Base-by-base conservation (phyloP, 352 stramenopile species). In the Globisporangium irregulare region DNA sequence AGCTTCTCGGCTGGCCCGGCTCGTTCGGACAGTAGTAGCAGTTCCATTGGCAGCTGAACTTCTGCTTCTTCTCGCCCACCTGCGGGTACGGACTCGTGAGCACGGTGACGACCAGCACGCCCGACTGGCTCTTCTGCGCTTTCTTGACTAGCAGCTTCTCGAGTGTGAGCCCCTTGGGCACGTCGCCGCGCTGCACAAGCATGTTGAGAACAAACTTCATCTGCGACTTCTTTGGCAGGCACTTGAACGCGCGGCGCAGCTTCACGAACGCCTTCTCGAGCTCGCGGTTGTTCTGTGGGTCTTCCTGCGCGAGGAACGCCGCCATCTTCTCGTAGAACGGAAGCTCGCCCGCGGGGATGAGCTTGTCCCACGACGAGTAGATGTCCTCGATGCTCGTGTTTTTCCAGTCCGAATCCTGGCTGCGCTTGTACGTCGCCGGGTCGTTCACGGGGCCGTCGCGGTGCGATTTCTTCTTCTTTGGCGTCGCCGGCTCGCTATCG, bases 11-110 rank as follows among this genome's bases (percentile, higher is more conserved):
- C 73, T 98, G 91, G 10, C 86, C 89, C 0, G 92, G 92, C 56
- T 98, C 90, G 70, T 98, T 98, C 4, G 93, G 93, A 71, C 93
- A 98, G 73, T 98, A 98, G 83, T 97, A 97, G 75, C 93, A 98
- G 69, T 98, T 98, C 90, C 93, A 97, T 75, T 98, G 90, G 73
- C 93, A 98, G 66, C 84, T 95, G 63, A 98, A 98, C 27, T 80
- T 82, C 75, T 98, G 93, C 46, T 71, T 73, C 72, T 91, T 95
- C 20, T 80, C 77, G 58, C 76, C 75, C 27, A 95, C 88, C 15
- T 73, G 70, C 43, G 93, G 91, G 73, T 97, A 97, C 60, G 93
- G 93, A 69, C 86, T 97, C 53, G 93, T 98, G 50, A 98, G 81
- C 66, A 98, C 91, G 14, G 93, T 98, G 55, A 98, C 80, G 5